phyloP scores from a whole-genome alignment of 2,329 filamentous ascomycete species.

The Diaporthe ampelina region DNA sequence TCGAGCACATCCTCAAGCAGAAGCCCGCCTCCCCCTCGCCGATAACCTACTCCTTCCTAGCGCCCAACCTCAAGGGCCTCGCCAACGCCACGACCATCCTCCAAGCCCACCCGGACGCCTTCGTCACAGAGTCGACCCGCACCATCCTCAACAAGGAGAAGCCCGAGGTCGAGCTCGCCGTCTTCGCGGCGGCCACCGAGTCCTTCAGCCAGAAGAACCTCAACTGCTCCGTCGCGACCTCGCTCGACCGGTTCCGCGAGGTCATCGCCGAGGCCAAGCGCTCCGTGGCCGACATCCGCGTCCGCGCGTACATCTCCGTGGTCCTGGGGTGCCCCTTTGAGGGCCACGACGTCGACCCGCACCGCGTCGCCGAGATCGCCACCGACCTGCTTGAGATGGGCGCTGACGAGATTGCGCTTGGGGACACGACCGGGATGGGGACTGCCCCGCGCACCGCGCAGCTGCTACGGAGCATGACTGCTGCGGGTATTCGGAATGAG shows the following conservation, averaged over 20 bases:
- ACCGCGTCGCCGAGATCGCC: slow-evolving; percentile 75
- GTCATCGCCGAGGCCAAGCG: slow-evolving; percentile 78
- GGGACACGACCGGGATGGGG: slow-evolving; percentile 92
- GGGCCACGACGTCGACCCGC: slow-evolving; percentile 74
- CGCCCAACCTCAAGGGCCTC: slow-evolving; percentile 82
- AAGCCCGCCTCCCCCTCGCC: slow-evolving; percentile 67
- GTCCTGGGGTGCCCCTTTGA: slow-evolving; percentile 86
- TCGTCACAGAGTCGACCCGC: slow-evolving; percentile 64
- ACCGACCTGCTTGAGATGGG: slow-evolving; percentile 84
- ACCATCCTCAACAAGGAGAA: slow-evolving; percentile 47
- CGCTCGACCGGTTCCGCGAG: slow-evolving; percentile 76
- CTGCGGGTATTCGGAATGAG: slow-evolving; percentile 76
- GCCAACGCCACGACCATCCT: slow-evolving; percentile 71
- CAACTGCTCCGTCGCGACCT: slow-evolving; percentile 83
- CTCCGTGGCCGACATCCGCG: slow-evolving; percentile 69
- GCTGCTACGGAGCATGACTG: slow-evolving; percentile 73
- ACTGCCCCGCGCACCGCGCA: slow-evolving; percentile 79
- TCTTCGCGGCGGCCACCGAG: slow-evolving; percentile 88
- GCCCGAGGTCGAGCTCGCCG: slow-evolving; percentile 77
- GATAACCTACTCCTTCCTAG: slow-evolving; percentile 84
- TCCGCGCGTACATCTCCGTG: slow-evolving; percentile 85
- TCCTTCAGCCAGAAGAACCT: slow-evolving; percentile 85
- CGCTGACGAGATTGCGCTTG: slow-evolving; percentile 90
- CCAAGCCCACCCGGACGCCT: slow-evolving; percentile 63
- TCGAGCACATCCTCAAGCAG: slow-evolving; percentile 74